Evolutionary conservation across 2,329 filamentous ascomycete genomes (phyloP), one percentile per base, ranked within the genome.

Genomic region (Mycocentrospora acerina): DNA sequence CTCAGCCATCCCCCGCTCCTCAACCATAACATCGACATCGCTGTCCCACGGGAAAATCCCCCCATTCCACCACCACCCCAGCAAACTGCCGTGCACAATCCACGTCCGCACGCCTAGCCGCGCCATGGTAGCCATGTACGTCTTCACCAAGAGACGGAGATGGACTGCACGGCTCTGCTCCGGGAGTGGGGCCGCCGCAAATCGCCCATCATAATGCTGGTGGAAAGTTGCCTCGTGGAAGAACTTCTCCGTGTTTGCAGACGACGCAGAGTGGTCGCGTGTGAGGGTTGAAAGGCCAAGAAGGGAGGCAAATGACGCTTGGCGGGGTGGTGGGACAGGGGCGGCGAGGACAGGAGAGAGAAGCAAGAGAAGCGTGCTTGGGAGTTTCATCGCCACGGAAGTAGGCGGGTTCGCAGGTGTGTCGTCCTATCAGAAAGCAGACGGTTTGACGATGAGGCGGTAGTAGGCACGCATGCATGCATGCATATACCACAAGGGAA

Each of bases 21-120:
- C 75, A 12, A 83, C 71, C 57, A 81, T 76, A 10, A 82, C 76
- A 47, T 83, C 80, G 32, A 82, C 56, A 49, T 83, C 79, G 10
- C 73, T 75, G 55, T 83, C 80, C 79, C 80, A 82, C 2, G 79
- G 79, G 62, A 83, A 72, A 51, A 81, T 75, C 55, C 74, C 73
- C 36, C 74, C 70, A 49, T 81, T 81, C 80, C 80, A 83, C 73
- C 76, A 82, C 79, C 80, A 82, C 24, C 78, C 77, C 12, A 82
- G 65, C 27, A 83, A 62, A 5, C 75, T 77, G 10, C 80, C 79
- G 49, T 83, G 80, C 76, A 82, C 81, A 40, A 83, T 75, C 79
- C 79, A 83, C 7, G 79, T 82, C 48, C 80, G 75, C 4, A 74
- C 73, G 11, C 77, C 74, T 22, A 82, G 71, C 34, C 75, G 70